Evolutionary conservation across 1,284 basidiomycete genomes (phyloP), one percentile per base, ranked within the genome.

Genomic region (Veloboletus limbatus): DNA sequence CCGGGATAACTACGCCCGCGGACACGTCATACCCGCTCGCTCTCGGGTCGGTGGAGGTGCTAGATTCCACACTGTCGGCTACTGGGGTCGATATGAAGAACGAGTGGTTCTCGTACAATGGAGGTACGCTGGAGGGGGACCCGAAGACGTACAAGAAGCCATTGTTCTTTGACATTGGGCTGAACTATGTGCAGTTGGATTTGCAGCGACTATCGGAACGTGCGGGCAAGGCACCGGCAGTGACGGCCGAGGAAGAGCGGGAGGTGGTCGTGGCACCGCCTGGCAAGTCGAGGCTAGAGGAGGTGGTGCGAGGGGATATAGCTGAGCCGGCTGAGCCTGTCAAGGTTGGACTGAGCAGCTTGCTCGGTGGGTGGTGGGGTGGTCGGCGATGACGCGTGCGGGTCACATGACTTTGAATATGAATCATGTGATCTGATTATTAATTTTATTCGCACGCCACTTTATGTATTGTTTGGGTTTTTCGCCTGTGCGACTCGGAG

Each of bases 111-210:
- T 74, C 81, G 1, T 78, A 79, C 62, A 88, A 88, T 53, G 85
- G 90, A 4, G 85, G 85, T 6, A 68, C 71, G 7, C 59, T 69
- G 20, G 65, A 71, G 4, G 62, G 66, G 0, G 74, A 75, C 45
- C 59, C 69, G 34, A 74, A 74, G 53, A 62, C 71, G 24, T 71
- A 82, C 65, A 83, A 85, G 70, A 94, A 94, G 64, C 89, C 88
- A 8, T 61, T 92, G 26, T 96, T 96, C 74, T 96, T 93, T 68
- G 91, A 96, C 64, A 88, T 92, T 54, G 93, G 92, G n/a, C 81
- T 93, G 61, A 96, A 95, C 68, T 96, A 95, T 59, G 82, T 92
- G 45, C 82, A 87, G 56, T 65, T 92, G 47, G 88, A 90, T 58
- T 85, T 94, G 79, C 88, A 91, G 36, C 73, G 79, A 40, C 69